Evolutionary conservation across 306 rosid species (phyloP), one percentile per base, ranked within the genome.

Genomic region (Parietaria judaica): DNA sequence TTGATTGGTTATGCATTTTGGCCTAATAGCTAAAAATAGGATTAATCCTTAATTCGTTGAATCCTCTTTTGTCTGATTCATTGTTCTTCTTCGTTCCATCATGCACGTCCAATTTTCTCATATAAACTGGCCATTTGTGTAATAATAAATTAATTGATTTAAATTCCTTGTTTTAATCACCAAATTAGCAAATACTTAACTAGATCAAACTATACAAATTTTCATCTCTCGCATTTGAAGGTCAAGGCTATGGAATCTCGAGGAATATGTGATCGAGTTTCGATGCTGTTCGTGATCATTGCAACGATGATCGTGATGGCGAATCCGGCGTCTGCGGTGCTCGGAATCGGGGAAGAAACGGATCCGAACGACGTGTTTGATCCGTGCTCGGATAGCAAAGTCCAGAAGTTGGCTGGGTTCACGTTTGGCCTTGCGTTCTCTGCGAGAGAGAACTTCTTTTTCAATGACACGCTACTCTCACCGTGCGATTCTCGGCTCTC

Each of bases 401-500:
- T 92, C 58, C 88, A 76, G 79, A 88, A 48, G 75, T 70, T 51
- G 10, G 96, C 86, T 53, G 96, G 98, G 8, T 88, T 88, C 69
- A 86, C 84, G 10, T 83, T 88, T 54, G 96, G 94, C 2, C 71
- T 88, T 66, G 96, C 83, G 8, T 77, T 92, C 68, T 79, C 96
- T 0, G 51, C 64, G 3, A 92, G 73, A 53, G 86, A 86, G 7
- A 34, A 50, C 3, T 88, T 84, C 79, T 58, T 36, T 12, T 72
- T 58, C 44, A 78, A 66, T 74, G 61, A 76, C 60, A 78, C 87
- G 1, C 98, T 88, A 62, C 84, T 88, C 70, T 88, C 98, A 0
- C 96, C 96, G 3, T 92, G 98, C 53, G 98, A 92, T 70, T n/a
- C 3, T 7, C 95, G 88, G 36, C 85, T 86, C 0, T 43, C 69